Conservation (phyloP, 2,329 filamentous ascomycete genomes). For the Pyricularia grisea region DNA sequence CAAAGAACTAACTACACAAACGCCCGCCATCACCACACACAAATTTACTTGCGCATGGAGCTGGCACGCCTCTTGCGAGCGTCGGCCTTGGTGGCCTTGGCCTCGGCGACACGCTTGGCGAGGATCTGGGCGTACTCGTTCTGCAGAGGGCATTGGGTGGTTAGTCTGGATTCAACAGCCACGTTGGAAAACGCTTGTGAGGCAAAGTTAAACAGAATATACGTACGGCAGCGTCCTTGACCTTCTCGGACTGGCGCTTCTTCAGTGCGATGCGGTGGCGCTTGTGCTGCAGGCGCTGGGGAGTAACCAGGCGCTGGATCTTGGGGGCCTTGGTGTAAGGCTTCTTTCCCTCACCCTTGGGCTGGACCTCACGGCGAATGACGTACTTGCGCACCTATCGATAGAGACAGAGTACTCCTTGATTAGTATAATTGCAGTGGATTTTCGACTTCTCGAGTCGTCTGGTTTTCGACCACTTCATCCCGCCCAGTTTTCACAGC, state of each 20-base stretch:
- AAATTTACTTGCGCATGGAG: constrained; percentile 79
- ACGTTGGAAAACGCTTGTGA: background rate
- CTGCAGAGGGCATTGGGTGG: constrained; percentile 33
- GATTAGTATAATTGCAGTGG: constrained; percentile 21
- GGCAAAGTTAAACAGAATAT: background rate
- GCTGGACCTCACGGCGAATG: constrained; percentile 95
- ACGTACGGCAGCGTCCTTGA: constrained; percentile 98
- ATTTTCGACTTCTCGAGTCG: background rate
- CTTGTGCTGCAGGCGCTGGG: constrained; percentile 99
- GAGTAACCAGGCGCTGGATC: constrained; percentile 99
- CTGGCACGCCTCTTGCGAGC: constrained; percentile 93
- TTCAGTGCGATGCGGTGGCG: constrained; percentile 96
- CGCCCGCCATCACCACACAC: constrained; percentile 14
- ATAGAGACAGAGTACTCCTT: constrained; percentile 26
- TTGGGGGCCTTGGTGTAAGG: constrained; percentile 99
- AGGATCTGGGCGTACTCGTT: constrained; percentile 95
- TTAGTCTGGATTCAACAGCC: background rate
- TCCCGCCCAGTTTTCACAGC: background rate
- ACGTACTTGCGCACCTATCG: constrained; percentile 96
- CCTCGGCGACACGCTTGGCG: constrained; percentile 93
- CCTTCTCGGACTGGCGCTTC: constrained; percentile 92
- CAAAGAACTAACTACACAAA: constrained; percentile 9
- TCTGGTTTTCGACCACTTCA: background rate
- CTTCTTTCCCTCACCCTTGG: constrained; percentile 95
- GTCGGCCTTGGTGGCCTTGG: constrained; percentile 89